phyloP scores from a whole-genome alignment of 2,329 filamentous ascomycete species.

The Phialophora macrospora region DNA sequence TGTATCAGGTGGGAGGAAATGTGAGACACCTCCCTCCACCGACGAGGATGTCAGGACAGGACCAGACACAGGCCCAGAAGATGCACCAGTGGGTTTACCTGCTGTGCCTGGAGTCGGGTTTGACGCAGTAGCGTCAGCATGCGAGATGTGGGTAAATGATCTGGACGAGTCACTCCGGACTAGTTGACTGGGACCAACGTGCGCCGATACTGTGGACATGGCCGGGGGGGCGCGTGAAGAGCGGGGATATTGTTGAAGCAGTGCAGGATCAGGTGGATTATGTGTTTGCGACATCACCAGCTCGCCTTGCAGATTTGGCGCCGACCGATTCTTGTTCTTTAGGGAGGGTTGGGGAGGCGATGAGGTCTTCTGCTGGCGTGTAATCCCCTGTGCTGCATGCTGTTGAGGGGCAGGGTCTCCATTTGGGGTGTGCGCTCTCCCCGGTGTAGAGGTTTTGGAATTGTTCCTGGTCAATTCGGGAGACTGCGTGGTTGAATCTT shows the following conservation, averaged over 20 bases:
- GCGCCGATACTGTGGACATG: conserved; percentile 56
- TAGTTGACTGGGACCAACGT: conserved; percentile 46
- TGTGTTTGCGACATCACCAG: conserved; percentile 25
- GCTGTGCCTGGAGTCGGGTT: conserved; percentile 39
- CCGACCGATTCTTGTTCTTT: conserved; percentile 34
- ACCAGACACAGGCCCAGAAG: conserved; percentile 36
- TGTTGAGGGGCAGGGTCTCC: conserved; percentile 24
- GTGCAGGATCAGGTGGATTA: conserved; percentile 31
- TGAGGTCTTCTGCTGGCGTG: conserved; percentile 22
- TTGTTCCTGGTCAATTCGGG: conserved; percentile 54
- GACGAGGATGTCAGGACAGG: conserved; percentile 50
- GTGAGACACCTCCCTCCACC: conserved; percentile 54
- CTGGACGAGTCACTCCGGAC: conserved; percentile 35
- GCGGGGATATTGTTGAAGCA: conserved; percentile 43
- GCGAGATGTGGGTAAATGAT: conserved; percentile 41
- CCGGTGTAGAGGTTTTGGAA: conserved; percentile 43
- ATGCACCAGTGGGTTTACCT: conserved; percentile 44
- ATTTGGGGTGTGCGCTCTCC: conserved; percentile 32
- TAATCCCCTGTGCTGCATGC: conserved; percentile 11
- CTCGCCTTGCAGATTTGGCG: conserved; percentile 32
- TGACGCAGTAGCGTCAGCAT: conserved; percentile 46
- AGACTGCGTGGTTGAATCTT: conserved; percentile 54
- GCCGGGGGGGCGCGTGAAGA: conserved; percentile 53
- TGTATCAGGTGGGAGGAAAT: conserved; percentile 48
- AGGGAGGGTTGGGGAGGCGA: conserved; percentile 32